Percentiles rank a stretch among this genome's conserved stretches.
Conservation (phyloP, 2,329 filamentous ascomycete species). For the Claviceps spartinae region DNA sequence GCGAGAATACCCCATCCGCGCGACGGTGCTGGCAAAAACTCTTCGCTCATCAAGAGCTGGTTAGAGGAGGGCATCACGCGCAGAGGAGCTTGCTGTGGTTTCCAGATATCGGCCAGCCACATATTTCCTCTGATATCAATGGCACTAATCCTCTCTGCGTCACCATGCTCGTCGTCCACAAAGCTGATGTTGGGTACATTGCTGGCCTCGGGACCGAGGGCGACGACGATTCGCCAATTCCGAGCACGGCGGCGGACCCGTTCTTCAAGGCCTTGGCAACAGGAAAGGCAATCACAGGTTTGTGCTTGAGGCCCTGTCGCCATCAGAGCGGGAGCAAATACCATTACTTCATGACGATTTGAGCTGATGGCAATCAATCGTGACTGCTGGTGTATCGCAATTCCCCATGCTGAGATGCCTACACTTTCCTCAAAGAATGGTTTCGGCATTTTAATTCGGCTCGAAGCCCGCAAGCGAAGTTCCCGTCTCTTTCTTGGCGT, state of each 20-base stretch:
- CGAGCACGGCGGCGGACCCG: slow-evolving; percentile 27
- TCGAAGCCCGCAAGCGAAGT: neutral
- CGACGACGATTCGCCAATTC: slow-evolving; percentile 37
- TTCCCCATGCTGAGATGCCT: slow-evolving; percentile 70
- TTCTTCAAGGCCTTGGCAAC: slow-evolving; percentile 12
- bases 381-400: slow-evolving; percentile 69
- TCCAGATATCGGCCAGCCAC: slow-evolving; percentile 42
- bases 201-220: slow-evolving; percentile 22
- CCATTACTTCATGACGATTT: slow-evolving; percentile 47
- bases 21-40: slow-evolving; percentile 15
- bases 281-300: slow-evolving; percentile 5
- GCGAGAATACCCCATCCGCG: slow-evolving; percentile 37
- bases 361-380: slow-evolving; percentile 75
- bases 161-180: slow-evolving; percentile 29
- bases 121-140: slow-evolving; percentile 35
- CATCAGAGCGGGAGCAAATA: slow-evolving; percentile 36
- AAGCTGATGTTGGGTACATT: slow-evolving; percentile 45
- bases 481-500: slow-evolving; percentile 4
- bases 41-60: slow-evolving; percentile 15
- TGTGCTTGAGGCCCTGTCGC: neutral
- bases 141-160: slow-evolving; percentile 36
- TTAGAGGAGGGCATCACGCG: slow-evolving; percentile 10
- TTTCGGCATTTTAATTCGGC: slow-evolving; percentile 10
- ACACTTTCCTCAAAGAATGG: slow-evolving; percentile 68
- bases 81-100: slow-evolving; percentile 14